A percentile compares a stretch with the other conserved stretches of the same genome.
Conservation (phyloP, 768 basidiomycete species). For the Panellus pusillus region DNA sequence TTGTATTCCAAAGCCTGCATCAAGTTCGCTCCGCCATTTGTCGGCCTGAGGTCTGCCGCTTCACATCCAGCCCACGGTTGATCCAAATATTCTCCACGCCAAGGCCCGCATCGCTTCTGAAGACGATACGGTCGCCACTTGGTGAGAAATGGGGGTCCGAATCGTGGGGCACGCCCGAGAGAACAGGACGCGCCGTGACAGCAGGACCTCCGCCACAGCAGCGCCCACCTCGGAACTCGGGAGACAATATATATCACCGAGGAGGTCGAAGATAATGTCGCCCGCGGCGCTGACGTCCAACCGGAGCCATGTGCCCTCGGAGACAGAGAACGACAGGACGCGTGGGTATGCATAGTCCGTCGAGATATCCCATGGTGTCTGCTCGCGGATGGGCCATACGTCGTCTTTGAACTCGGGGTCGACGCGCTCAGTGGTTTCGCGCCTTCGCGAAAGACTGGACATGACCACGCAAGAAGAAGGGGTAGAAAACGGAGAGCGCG, state of each 20-base stretch:
- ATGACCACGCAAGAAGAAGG: conserved; percentile 21
- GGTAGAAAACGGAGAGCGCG: conserved; percentile 34
- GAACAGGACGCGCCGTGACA: conserved; percentile 55
- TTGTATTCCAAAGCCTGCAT: conserved; percentile 35
- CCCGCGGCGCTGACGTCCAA: conserved; percentile 73
- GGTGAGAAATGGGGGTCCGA: conserved; percentile 76
- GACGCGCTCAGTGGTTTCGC: conserved; percentile 22
- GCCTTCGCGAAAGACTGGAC: conserved; percentile 20
- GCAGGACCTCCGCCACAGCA: conserved; percentile 19
- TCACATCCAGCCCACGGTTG: conserved; percentile 65
- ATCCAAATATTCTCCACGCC: conserved; percentile 80
- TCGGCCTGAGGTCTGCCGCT: conserved; percentile 52
- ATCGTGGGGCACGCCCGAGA: conserved; percentile 67
- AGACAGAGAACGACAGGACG: conserved; percentile 63
- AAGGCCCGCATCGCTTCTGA: conserved; percentile 69
- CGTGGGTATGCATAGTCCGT: conserved; percentile 73
- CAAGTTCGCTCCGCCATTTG: conserved; percentile 31
- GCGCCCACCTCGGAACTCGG: conserved; percentile 33
- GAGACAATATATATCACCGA: conserved; percentile 74
- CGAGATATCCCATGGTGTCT: conserved; percentile 71
- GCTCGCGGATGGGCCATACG: conserved; percentile 61
- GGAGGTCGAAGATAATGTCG: conserved; percentile 74
- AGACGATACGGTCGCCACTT: conserved; percentile 60
- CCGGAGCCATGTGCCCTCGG: conserved; percentile 75
- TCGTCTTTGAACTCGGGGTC: conserved; percentile 43